Evolutionary conservation across 176 grass and related monocot genomes (phyloP).

Genomic region (Alloteropsis semialata): DNA sequence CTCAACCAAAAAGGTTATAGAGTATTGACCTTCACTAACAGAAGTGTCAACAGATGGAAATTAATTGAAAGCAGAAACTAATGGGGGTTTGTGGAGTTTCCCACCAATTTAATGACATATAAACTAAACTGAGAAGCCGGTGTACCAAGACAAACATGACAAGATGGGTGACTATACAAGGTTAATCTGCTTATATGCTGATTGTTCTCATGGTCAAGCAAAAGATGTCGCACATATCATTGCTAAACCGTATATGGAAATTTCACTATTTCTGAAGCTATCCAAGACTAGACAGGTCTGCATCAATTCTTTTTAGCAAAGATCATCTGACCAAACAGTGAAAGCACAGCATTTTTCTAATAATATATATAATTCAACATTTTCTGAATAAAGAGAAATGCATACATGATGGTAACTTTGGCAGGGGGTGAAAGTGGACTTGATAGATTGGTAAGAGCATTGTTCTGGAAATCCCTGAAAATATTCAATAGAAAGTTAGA

Average conservation of each 20-base stretch:
- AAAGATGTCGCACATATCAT: not conserved
- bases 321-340: not conserved
- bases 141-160: not conserved
- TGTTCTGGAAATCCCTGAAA: conserved; percentile 82
- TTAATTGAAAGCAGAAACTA: not conserved
- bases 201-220: not conserved
- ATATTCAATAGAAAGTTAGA: conserved; percentile 25
- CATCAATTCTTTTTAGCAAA: conserved; percentile 2
- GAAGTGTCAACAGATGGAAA: not conserved
- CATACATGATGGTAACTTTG: conserved; percentile 75
- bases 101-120: not conserved
- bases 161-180: not conserved
- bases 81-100: no score
- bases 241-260: not conserved
- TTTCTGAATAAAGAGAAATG: conserved; percentile 11
- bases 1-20: not conserved
- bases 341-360: not conserved
- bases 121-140: not conserved
- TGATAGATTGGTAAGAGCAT: conserved; percentile 52
- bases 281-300: not conserved
- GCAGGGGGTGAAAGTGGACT: conserved; percentile 54
- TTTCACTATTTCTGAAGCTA: not conserved
- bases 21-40: not conserved
- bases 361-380: not conserved
- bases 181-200: not conserved